Evolutionary conservation across 2,329 filamentous ascomycete genomes (phyloP).

Genomic region (Diatrype stigma): DNA sequence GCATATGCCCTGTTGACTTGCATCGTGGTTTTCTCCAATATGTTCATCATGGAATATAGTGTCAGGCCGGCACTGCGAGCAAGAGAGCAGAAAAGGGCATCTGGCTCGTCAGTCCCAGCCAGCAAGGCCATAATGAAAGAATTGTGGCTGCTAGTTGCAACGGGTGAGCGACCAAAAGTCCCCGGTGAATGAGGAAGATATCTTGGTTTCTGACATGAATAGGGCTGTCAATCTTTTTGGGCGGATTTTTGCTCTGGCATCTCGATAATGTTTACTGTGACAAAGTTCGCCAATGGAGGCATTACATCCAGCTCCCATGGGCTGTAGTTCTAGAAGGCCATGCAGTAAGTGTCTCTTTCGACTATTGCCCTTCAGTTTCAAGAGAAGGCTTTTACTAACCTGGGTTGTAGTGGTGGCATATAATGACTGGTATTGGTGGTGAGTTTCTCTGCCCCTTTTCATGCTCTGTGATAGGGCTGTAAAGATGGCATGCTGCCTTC

Average conservation of each 20-base stretch:
- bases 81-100: conserved; percentile 45
- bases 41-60: conserved; percentile 65
- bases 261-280: conserved; percentile 75
- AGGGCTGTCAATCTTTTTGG: conserved; percentile 68
- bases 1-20: conserved; percentile 71
- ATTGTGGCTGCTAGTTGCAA: conserved; percentile 73
- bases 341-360: conserved; percentile 50
- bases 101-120: conserved; percentile 17
- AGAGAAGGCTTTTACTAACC: not conserved
- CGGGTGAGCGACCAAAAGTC: conserved; percentile 31
- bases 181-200: conserved; percentile 1
- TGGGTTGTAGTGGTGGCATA: conserved; percentile 53
- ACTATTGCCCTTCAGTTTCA: not conserved
- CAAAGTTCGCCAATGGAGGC: conserved; percentile 60
- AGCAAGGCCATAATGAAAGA: conserved; percentile 40
- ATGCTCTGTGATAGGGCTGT: not conserved
- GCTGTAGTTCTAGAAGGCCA: conserved; percentile 62
- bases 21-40: conserved; percentile 65
- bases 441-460: conserved; percentile 2
- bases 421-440: conserved; percentile 71
- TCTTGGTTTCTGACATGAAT: conserved; percentile 22
- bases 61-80: conserved; percentile 43
- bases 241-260: conserved; percentile 73
- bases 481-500: not conserved
- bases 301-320: conserved; percentile 71